phyloP scores from a whole-genome alignment of 495 filamentous ascomycete genomes.

The Penicillium paradoxum region DNA sequence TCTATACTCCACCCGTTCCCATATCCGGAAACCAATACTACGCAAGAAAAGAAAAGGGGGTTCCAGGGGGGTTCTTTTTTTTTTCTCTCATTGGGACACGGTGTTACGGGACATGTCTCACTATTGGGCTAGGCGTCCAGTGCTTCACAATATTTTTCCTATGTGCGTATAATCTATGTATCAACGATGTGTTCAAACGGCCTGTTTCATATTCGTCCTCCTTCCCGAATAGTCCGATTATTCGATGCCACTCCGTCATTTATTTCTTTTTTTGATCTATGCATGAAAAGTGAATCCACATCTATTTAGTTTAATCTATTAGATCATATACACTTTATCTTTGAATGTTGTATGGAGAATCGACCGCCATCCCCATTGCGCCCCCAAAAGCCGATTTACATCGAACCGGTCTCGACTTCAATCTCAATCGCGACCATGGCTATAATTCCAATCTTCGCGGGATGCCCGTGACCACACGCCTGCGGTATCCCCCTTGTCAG shows the following conservation, averaged over 20 bases:
- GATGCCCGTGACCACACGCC: background rate
- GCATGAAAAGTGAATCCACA: background rate
- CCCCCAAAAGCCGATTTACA: background rate
- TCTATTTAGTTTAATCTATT: too few species aligned
- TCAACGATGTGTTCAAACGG: background rate
- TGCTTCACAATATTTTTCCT: background rate
- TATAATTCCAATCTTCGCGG: too few species aligned
- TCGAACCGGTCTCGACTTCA: background rate
- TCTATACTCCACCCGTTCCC: background rate
- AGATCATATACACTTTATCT: too few species aligned
- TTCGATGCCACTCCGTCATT: background rate
- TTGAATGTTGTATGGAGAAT: too few species aligned
- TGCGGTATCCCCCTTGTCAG: too few species aligned
- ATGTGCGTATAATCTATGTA: background rate
- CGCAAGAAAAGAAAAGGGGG: background rate
- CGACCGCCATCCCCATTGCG: background rate
- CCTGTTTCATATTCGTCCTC: background rate
- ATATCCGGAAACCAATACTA: background rate
- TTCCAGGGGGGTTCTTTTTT: background rate
- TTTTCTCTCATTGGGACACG: background rate
- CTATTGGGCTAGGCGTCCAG: background rate
- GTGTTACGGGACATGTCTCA: constrained; percentile 9
- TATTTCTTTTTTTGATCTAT: background rate
- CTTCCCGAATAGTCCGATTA: background rate
- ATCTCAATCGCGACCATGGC: too few species aligned